These are phyloP conservation scores for Angomonas desouzai DNA, from an alignment of 208 protist species.

Conservation along the genomic window DNA sequence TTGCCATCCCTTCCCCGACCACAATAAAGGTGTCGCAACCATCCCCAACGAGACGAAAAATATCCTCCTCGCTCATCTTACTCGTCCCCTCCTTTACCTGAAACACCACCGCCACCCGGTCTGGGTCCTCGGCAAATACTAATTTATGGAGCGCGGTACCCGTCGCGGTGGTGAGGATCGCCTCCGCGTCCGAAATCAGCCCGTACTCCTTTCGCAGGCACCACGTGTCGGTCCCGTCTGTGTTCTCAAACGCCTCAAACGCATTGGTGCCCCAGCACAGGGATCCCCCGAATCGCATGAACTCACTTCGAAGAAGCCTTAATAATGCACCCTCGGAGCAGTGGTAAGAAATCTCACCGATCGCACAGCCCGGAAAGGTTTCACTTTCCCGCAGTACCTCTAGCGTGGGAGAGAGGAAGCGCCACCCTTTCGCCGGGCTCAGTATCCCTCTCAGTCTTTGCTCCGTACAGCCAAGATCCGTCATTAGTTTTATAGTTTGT, in stretches of 20 bases:
- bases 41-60: conserved; percentile 31
- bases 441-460: conserved; percentile 39
- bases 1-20: conserved; percentile 41
- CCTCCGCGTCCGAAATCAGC: conserved; percentile 46
- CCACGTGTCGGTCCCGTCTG: conserved; percentile 64
- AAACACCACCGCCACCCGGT: conserved; percentile 55
- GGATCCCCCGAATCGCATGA: conserved; percentile 65
- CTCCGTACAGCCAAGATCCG: conserved; percentile 64
- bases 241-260: conserved; percentile 56
- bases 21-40: conserved; percentile 50
- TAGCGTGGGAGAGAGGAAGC: conserved; percentile 45
- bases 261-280: conserved; percentile 61
- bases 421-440: conserved; percentile 49
- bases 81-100: conserved; percentile 49
- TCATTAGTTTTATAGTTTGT: conserved; percentile 65
- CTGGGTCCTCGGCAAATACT: conserved; percentile 65
- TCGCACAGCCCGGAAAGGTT: conserved; percentile 66
- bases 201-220: conserved; percentile 72
- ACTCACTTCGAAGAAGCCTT: conserved; percentile 60
- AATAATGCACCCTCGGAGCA: conserved; percentile 60
- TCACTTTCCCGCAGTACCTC: conserved; percentile 38
- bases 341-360: conserved; percentile 63
- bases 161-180: conserved; percentile 56
- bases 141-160: conserved; percentile 25
- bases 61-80: conserved; percentile 9